phyloP scores from a whole-genome alignment of 2,329 filamentous ascomycete species.

The Clonostachys chloroleuca region DNA sequence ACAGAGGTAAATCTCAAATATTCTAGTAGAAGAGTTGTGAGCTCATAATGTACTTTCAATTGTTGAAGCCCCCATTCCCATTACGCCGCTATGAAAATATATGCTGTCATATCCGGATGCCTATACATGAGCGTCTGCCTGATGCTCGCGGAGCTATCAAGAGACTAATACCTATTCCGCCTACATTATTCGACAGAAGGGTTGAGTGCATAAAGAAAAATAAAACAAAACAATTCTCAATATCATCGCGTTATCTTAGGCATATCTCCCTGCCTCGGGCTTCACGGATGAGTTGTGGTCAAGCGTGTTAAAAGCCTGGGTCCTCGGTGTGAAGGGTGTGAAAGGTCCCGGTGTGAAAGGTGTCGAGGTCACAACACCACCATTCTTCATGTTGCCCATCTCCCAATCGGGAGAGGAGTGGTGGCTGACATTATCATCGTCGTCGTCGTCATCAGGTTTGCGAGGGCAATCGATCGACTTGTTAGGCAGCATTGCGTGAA shows the following conservation, averaged over 20 bases:
- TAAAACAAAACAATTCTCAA: neutral
- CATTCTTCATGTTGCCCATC: conserved; percentile 43
- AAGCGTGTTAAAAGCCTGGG: conserved; percentile 62
- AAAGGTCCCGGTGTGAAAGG: conserved; percentile 18
- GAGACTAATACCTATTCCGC: neutral
- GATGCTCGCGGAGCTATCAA: too few species aligned
- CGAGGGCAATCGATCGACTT: conserved; percentile 40
- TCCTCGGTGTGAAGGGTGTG: conserved; percentile 59
- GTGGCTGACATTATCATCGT: conserved; percentile 4
- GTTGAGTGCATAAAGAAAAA: neutral
- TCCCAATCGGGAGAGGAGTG: conserved; percentile 37
- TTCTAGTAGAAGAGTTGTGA: too few species aligned
- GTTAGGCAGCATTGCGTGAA: conserved; percentile 56
- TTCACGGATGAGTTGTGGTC: conserved; percentile 53
- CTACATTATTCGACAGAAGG: neutral
- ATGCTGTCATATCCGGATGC: too few species aligned
- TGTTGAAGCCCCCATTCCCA: too few species aligned
- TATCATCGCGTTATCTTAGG: neutral
- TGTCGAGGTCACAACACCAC: neutral
- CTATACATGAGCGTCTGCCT: too few species aligned
- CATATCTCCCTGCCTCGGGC: conserved; percentile 13
- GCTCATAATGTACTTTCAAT: too few species aligned
- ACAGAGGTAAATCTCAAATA: too few species aligned
- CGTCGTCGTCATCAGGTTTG: conserved; percentile 27
- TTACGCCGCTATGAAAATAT: too few species aligned